Conservation (phyloP, 2,329 filamentous ascomycete species). For the Pseudomassariella vexata region DNA sequence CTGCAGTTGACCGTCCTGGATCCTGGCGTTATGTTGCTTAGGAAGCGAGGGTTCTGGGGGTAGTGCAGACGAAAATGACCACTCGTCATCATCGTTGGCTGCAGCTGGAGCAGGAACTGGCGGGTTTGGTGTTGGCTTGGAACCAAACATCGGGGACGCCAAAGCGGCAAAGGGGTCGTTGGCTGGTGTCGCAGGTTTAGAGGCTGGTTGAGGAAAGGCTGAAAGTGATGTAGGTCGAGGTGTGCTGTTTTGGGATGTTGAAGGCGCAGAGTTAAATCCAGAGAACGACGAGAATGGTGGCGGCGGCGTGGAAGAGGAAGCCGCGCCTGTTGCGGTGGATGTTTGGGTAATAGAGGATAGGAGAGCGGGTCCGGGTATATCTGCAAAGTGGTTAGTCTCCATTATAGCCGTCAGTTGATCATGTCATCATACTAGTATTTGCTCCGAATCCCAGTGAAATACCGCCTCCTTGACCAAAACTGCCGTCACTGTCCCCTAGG, state of each 20-base stretch:
- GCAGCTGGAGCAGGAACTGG: constrained; percentile 19
- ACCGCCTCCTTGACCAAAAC: constrained; percentile 69
- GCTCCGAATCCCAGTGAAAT: constrained; percentile 77
- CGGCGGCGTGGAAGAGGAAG: constrained; percentile 30
- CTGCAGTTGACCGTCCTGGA: constrained; percentile 65
- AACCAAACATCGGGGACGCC: constrained; percentile 29
- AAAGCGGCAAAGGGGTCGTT: constrained; percentile 50
- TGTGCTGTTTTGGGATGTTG: constrained; percentile 44
- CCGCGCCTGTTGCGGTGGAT: constrained; percentile 47
- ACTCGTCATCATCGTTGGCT: constrained; percentile 74
- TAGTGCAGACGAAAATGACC: constrained; percentile 85
- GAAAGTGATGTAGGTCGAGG: constrained; percentile 41
- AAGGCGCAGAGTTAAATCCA: constrained; percentile 46
- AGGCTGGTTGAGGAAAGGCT: constrained; percentile 35
- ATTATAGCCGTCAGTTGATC: background rate
- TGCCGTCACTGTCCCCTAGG: constrained; percentile 56
- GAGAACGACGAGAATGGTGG: constrained; percentile 49
- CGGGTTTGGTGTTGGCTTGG: constrained; percentile 30
- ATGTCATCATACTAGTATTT: constrained; percentile 52
- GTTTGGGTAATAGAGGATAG: constrained; percentile 59
- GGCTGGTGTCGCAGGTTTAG: constrained; percentile 23
- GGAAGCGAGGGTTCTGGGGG: constrained; percentile 56
- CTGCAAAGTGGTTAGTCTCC: constrained; percentile 34
- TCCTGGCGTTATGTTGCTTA: constrained; percentile 55
- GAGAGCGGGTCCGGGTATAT: constrained; percentile 58